phyloP scores from a whole-genome alignment of 2,329 filamentous ascomycete genomes.

The Talaromyces sp. region DNA sequence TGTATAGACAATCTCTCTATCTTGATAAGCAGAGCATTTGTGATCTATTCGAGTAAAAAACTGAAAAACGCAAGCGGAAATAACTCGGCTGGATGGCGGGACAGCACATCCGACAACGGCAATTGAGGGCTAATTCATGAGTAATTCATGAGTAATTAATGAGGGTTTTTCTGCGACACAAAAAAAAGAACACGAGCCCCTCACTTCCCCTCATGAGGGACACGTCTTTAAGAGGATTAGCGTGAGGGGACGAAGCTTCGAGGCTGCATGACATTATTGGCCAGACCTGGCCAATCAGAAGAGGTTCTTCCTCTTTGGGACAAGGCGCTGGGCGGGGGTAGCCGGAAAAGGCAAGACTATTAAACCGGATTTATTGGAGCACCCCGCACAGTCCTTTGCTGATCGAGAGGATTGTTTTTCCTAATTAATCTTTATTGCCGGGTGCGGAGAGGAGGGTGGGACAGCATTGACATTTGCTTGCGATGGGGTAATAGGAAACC shows the following conservation, averaged over 20 bases:
- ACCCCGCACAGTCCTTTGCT: not conserved
- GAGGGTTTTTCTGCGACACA: not conserved
- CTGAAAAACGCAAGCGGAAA: not conserved
- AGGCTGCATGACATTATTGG: not conserved
- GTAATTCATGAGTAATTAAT: not conserved
- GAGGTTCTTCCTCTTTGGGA: not conserved
- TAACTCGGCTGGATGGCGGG: not conserved
- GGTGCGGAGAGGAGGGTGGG: not conserved
- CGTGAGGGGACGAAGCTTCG: not conserved
- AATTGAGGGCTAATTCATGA: not conserved
- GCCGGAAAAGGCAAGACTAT: not conserved
- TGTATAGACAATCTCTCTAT: not conserved
- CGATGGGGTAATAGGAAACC: not conserved
- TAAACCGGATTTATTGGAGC: not conserved
- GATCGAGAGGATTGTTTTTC: not conserved
- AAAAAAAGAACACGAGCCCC: not conserved
- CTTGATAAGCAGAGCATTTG: not conserved
- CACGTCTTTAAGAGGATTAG: not conserved
- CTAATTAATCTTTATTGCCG: not conserved
- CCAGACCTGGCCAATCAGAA: not conserved
- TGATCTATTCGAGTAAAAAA: not conserved
- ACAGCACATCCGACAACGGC: not conserved
- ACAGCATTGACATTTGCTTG: not conserved
- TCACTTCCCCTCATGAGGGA: conserved; percentile 5
- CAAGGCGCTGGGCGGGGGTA: not conserved